These are phyloP conservation scores for Zygosaccharomyces bisporus DNA, from an alignment of 805 yeast genomes.

Conservation along the genomic window DNA sequence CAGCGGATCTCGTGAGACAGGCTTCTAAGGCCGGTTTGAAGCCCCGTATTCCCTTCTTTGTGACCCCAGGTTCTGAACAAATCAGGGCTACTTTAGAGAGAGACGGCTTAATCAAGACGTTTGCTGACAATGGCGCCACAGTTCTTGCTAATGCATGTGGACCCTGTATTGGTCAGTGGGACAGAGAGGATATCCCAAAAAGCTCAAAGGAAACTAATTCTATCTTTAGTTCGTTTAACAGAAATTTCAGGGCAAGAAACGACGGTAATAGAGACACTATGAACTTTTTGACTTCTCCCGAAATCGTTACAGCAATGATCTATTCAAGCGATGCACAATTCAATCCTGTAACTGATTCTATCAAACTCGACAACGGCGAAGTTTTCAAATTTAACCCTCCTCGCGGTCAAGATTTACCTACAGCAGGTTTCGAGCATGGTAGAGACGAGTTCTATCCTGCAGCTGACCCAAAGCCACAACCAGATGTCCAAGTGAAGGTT, in stretches of 20 bases:
- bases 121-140: slow-evolving; percentile 82
- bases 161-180: slow-evolving; percentile 99
- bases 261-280: slow-evolving; percentile 97
- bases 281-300: slow-evolving; percentile 98
- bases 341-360: slow-evolving; percentile 87
- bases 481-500: slow-evolving; percentile 60
- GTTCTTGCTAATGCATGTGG: slow-evolving; percentile 98
- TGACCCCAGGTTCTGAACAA: slow-evolving; percentile 98
- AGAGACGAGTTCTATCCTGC: slow-evolving; percentile 73
- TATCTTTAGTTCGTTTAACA: slow-evolving; percentile 93
- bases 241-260: slow-evolving; percentile 96
- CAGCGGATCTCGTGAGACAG: slow-evolving; percentile 82
- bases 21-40: slow-evolving; percentile 83
- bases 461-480: slow-evolving; percentile 58
- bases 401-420: slow-evolving; percentile 79
- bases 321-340: slow-evolving; percentile 89
- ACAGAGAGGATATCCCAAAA: slow-evolving; percentile 73
- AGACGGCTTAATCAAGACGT: slow-evolving; percentile 81
- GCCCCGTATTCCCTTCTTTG: slow-evolving; percentile 88
- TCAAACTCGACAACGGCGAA: slow-evolving; percentile 64
- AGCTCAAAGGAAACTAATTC: slow-evolving; percentile 70
- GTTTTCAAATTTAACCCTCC: slow-evolving; percentile 78
- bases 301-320: slow-evolving; percentile 93
- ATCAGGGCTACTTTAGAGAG: slow-evolving; percentile 95
- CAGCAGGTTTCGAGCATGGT: slow-evolving; percentile 70